These are phyloP conservation scores for Phytophthora tentaculata DNA, from an alignment of 352 stramenopile species.

Conservation along the genomic window DNA sequence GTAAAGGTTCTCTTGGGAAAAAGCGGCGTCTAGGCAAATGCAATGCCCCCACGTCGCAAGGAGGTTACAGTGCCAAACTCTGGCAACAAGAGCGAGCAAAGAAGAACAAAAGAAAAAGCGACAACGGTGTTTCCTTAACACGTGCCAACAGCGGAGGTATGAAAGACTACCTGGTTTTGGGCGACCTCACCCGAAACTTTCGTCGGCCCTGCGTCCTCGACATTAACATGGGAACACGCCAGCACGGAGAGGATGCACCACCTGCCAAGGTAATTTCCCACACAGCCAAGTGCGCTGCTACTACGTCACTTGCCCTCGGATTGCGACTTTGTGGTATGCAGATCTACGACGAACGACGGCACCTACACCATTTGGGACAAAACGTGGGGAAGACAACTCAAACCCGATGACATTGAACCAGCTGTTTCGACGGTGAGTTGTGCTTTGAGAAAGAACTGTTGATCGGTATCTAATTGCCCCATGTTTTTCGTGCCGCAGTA, in stretches of 20 bases:
- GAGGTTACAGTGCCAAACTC: constrained; percentile 66
- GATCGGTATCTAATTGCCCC: no score
- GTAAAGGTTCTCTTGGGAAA: constrained; percentile 34
- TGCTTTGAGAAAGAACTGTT: no score
- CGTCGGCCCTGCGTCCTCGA: constrained; percentile 73
- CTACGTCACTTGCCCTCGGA: constrained; percentile 70
- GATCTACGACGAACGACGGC: constrained; percentile 68
- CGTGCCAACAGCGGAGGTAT: constrained; percentile 14
- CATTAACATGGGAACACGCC: constrained; percentile 84
- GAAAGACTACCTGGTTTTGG: constrained; percentile 73
- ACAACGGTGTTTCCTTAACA: constrained; percentile 14
- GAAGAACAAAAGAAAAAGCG: constrained; percentile 26
- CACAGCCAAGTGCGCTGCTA: constrained; percentile 75
- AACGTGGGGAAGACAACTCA: constrained; percentile 73
- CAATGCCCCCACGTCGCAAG: constrained; percentile 20
- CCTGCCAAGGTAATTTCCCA: constrained; percentile 75
- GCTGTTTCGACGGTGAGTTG: constrained; percentile 68
- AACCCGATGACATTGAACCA: constrained; percentile 58
- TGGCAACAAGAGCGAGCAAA: constrained; percentile 58
- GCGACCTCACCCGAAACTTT: constrained; percentile 73
- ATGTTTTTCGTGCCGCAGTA: no score
- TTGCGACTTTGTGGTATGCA: constrained; percentile 85
- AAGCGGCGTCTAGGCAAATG: constrained; percentile 46
- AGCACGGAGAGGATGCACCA: constrained; percentile 75
- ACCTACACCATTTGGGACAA: constrained; percentile 83